phyloP scores from a whole-genome alignment of 148 eudicot species.

The Rhododendron mucronatum region DNA sequence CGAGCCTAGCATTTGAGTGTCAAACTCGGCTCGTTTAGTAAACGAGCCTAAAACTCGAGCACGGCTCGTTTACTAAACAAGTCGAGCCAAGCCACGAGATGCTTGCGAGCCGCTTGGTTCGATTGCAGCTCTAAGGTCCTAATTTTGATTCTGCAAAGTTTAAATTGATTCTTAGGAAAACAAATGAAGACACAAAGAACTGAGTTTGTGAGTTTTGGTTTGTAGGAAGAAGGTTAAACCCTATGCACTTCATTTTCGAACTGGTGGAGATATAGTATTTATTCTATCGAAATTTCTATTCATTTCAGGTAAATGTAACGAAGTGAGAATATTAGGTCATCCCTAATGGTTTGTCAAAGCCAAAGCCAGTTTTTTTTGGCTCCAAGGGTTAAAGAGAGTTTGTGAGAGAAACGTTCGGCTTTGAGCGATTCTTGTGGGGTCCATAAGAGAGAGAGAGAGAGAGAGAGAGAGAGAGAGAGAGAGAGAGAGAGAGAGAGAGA shows the following conservation, averaged over 20 bases:
- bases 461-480: background rate
- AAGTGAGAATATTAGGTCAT: background rate
- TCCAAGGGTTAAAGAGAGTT: background rate
- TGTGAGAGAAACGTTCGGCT: background rate
- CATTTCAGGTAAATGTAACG: background rate
- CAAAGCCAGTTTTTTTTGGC: background rate
- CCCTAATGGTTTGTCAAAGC: background rate
- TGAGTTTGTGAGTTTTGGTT: background rate
- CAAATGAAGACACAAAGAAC: background rate
- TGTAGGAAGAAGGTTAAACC: background rate
- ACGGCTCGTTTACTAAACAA: background rate
- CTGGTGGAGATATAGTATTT: background rate
- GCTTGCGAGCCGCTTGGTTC: no score
- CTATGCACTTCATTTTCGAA: background rate
- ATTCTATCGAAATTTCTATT: background rate
- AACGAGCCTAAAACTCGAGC: background rate
- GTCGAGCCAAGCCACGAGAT: background rate
- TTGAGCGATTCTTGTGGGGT: background rate
- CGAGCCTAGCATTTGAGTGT: background rate
- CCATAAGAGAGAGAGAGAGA: background rate
- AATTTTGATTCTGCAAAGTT: background rate
- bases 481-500: background rate
- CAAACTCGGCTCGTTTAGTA: no score
- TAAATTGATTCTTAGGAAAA: background rate
- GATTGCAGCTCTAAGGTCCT: background rate